Evolutionary conservation across 176 grass and related monocot species (phyloP).

Genomic region (Juncus effusus): DNA sequence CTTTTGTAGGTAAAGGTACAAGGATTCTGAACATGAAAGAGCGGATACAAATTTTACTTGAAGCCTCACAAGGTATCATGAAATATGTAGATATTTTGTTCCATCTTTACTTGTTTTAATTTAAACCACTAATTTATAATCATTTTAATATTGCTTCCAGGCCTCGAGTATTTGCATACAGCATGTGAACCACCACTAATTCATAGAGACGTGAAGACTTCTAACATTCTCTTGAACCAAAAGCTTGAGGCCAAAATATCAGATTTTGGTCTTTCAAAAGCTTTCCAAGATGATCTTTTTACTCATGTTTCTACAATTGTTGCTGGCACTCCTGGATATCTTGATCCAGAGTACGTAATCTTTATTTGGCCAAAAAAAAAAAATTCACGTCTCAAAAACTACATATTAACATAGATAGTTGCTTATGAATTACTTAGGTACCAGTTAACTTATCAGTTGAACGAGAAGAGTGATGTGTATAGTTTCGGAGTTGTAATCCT

Average conservation of each 20-base stretch:
- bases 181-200: constrained; percentile 40
- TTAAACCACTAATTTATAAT: too few relatives aligned
- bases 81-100: too few relatives aligned
- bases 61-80: constrained; percentile 10
- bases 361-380: too few relatives aligned
- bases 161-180: constrained; percentile 53
- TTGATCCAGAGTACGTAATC: constrained; percentile 50
- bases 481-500: constrained; percentile 32
- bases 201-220: constrained; percentile 55
- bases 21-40: constrained; percentile 13
- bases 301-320: constrained; percentile 30
- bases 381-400: background rate
- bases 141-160: constrained; percentile 15
- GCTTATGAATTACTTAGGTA: constrained; percentile 22
- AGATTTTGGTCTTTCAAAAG: constrained; percentile 54
- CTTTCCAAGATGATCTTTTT: constrained; percentile 1
- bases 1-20: background rate
- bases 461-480: constrained; percentile 28
- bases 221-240: constrained; percentile 45
- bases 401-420: background rate
- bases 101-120: too few relatives aligned
- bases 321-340: constrained; percentile 37
- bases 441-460: background rate
- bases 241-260: constrained; percentile 57
- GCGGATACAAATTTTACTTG: constrained; percentile 1